Evolutionary conservation across 495 filamentous ascomycete genomes (phyloP), one percentile per base, ranked within the genome.

Genomic region (Stereocaulon alpinum): DNA sequence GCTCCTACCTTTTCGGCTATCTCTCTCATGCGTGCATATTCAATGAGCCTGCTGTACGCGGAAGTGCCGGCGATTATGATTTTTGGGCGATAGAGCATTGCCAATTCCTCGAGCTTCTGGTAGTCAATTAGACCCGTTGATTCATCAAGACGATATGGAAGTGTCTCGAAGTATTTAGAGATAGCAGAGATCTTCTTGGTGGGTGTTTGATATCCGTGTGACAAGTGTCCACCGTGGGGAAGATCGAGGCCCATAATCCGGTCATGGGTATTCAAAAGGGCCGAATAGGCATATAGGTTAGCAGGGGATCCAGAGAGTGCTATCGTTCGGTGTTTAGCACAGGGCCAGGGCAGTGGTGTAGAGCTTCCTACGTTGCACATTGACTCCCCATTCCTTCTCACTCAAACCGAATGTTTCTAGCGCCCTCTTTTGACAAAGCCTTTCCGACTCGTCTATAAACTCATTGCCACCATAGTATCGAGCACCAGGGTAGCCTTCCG

Each of bases 101-200:
- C 91, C 22, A 89, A 74, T 69, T 93, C 86, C 70, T 94, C 89
- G 43, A 98, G 80, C 61, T 82, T 86, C 66, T 88, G 81, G 70
- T 98, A 98, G 75, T 98, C 91, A 69, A 98, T 97, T 58, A 92
- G 72, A 50, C 93, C 94, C 6, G 93, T 97, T 37, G 80, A 78
- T 72, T 92, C 88, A 64, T 98, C 85, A 29, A 98, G 80, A 30
- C 89, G 83, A 75, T 98, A 98, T 2, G 93, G 93, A 14, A 98
- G 71, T 5, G 94, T 97, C 77, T 98, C 93, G 68, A 97, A 98
- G 75, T 98, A 98, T 72, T 96, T 96, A 45, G 93, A 97, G 58
- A 98, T 86, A 65, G 88, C 87, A 17, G 93, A 97, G 66, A 98
- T 96, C 79, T 98, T 98, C 79, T 96, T 97, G 45, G 88, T 91